Percentiles rank a stretch among this genome's conserved stretches.
These are phyloP conservation scores for Ilex asprella DNA, from an alignment of 257 asterid species.

Conservation along the genomic window DNA sequence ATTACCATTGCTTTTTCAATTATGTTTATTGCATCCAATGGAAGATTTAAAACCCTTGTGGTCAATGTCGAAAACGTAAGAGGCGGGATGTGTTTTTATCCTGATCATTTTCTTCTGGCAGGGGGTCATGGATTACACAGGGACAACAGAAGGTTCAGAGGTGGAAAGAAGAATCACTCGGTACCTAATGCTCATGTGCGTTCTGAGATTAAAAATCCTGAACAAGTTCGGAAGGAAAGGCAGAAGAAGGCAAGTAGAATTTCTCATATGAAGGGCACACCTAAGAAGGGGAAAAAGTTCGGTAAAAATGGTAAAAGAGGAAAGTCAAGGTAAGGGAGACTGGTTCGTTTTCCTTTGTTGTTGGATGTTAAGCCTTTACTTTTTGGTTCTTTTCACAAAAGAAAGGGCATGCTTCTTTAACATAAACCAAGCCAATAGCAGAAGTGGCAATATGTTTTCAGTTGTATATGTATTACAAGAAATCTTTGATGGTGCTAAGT, in stretches of 20 bases:
- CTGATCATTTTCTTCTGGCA: constrained; percentile 16
- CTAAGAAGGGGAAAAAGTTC: constrained; percentile 41
- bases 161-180: constrained; percentile 34
- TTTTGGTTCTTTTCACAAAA: too few relatives aligned
- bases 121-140: constrained; percentile 46
- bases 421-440: too few relatives aligned
- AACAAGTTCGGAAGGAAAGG: constrained; percentile 81
- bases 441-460: too few relatives aligned
- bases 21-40: too few relatives aligned
- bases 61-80: too few relatives aligned
- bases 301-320: constrained; percentile 36
- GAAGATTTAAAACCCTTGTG: too few relatives aligned
- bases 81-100: neutral
- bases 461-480: too few relatives aligned
- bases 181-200: constrained; percentile 81
- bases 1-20: too few relatives aligned
- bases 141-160: constrained; percentile 47
- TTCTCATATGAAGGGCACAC: constrained; percentile 58
- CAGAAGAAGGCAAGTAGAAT: constrained; percentile 66
- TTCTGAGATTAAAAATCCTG: constrained; percentile 68
- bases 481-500: too few relatives aligned
- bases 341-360: too few relatives aligned
- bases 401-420: too few relatives aligned
- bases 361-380: too few relatives aligned
- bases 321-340: constrained; percentile 2